Evolutionary conservation across 2,329 filamentous ascomycete species (phyloP), one percentile per base, ranked within the genome.

Genomic region (Aureobasidium lini): DNA sequence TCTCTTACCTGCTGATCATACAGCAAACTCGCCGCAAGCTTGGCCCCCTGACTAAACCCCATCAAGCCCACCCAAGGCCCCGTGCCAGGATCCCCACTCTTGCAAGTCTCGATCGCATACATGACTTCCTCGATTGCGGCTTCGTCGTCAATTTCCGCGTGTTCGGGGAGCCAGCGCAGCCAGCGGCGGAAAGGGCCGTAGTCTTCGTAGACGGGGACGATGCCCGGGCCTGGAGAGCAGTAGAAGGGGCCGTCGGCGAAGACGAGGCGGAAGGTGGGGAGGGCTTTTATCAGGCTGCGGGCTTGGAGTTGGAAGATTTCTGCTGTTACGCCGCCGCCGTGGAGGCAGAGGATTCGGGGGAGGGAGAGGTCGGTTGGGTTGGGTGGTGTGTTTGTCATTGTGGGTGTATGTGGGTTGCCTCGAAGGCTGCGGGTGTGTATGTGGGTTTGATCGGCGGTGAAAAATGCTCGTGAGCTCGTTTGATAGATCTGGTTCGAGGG

Each of bases 311-410:
- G 76, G 75, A 91, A 91, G 70, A 90, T 83, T 42, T 78, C 69
- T n/a, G 80, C 84, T 67, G 87, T 90, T 64, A 86, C 84, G 62
- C 88, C 88, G 66, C 88, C 88, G 69, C 88, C 88, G 71, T 92
- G 88, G n/a, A 92, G 83, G 73, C 87, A 91, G 65, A 92, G 84
- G 65, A 92, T 84, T 61, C 88, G 85, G 3, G 87, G 87, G 42
- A 64, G 60, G 44, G 64, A 59, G 58, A 67, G 67, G 56, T 57
- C 57, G 52, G 31, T 11, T n/a, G 52, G 52, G 29, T 53, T 43
- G 6, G 46, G 57, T n/a, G 46, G 36, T 32, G 56, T 42, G 11
- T 29, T 43, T 3, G 16, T n/a, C 47, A 50, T 46, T 6, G 7
- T 29, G 13, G 36, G 15, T 44, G 23, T 34, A 4, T 23, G 13